Base-by-base conservation (phyloP, 2,329 filamentous ascomycete genomes). In the Arthroderma sp. region DNA sequence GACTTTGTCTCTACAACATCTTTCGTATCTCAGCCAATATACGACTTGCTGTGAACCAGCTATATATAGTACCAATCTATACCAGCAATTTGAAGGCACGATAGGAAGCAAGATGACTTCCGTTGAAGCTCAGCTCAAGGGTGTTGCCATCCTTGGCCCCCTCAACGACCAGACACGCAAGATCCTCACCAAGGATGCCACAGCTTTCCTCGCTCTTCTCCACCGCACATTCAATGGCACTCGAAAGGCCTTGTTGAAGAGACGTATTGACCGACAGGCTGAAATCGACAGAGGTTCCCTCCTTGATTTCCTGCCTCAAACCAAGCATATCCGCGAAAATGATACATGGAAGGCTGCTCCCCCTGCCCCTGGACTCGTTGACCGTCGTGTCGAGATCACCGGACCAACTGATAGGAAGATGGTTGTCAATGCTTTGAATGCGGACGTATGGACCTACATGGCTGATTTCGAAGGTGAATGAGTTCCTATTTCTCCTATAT, bases 361-460 rank as follows among this genome's bases (percentile, higher is more conserved):
- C 55, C 93, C 93, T 17, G 93, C 91, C 6, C 91, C 93, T 0
- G 93, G 93, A 59, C 81, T 97, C 57, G 84, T 95, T 47, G 93
- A 98, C 77, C 86, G 93, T 63, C 84, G 93, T 61, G 88, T 96
- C 33, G 93, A 98, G 78, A 98, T 97, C 68, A 98, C 93, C 4
- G 93, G 93, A 7, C 93, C 93, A 0, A 96, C 91, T 5, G 93
- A 97, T 75, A 82, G 93, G 65, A 98, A 97, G 81, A 98, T 98
- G 93, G 90, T 97, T 52, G 88, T 97, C 62, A 98, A 98, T 72
- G 93, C 93, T 8, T 71, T 97, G 71, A 98, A 97, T 74, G 86
- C 91, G 49, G 82, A 97, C 68, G 93, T 97, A 23, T 97, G 88
- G 86, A 97, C 91, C 58, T 98, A 97, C 69, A 98, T 98, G 93